A percentile compares a stretch with the other conserved stretches of the same genome.
Conservation (phyloP, 495 filamentous ascomycete species). For the Aspergillus ostianus region DNA sequence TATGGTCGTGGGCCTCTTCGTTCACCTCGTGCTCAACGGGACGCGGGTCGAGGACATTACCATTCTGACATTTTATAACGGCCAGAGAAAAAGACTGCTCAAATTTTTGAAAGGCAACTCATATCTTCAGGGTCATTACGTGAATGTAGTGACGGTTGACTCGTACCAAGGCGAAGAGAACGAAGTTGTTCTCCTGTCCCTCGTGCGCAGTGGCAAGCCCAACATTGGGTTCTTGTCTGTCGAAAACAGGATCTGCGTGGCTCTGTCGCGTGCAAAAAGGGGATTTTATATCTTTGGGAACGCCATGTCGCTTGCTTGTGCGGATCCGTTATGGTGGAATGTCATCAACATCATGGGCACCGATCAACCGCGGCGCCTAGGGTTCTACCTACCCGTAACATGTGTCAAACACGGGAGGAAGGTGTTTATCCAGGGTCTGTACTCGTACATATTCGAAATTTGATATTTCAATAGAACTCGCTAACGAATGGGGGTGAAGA, state of each 20-base stretch:
- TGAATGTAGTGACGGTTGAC: slow-evolving; percentile 83
- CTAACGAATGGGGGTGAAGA: slow-evolving; percentile 19
- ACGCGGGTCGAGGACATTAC: slow-evolving; percentile 63
- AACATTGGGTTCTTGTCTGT: slow-evolving; percentile 71
- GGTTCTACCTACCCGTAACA: slow-evolving; percentile 34
- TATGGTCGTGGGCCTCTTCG: slow-evolving; percentile 72
- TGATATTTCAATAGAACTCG: not conserved
- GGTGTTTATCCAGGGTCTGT: slow-evolving; percentile 26
- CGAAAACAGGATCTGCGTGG: slow-evolving; percentile 81
- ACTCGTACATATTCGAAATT: not conserved
- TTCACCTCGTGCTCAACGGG: slow-evolving; percentile 71
- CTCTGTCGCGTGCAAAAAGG: slow-evolving; percentile 78
- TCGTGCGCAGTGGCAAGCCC: slow-evolving; percentile 69
- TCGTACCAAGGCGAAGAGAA: slow-evolving; percentile 97
- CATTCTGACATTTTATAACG: slow-evolving; percentile 87
- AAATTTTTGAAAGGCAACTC: slow-evolving; percentile 48
- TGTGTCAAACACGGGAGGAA: slow-evolving; percentile 39
- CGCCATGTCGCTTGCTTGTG: slow-evolving; percentile 46
- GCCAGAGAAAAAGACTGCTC: slow-evolving; percentile 68
- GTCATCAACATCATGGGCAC: slow-evolving; percentile 36
- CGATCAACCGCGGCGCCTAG: slow-evolving; percentile 21
- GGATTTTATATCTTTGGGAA: slow-evolving; percentile 92
- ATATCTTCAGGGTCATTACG: slow-evolving; percentile 45
- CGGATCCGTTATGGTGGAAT: slow-evolving; percentile 34
- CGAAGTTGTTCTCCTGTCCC: slow-evolving; percentile 76